These are phyloP conservation scores for Hygrocybe punicea DNA, from an alignment of 768 basidiomycete genomes.

Conservation along the genomic window DNA sequence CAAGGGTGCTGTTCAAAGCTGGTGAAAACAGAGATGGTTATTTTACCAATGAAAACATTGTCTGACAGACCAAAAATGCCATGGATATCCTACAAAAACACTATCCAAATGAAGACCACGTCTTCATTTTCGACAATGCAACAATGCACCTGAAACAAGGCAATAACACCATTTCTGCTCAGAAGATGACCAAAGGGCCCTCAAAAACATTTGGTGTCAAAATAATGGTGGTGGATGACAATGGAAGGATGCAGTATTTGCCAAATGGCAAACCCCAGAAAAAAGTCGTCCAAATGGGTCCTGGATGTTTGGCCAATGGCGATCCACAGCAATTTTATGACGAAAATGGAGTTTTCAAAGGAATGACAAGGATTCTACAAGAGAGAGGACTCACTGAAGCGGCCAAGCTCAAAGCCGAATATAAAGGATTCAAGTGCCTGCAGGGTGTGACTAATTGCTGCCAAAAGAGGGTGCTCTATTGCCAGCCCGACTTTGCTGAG, in stretches of 20 bases:
- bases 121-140: background rate
- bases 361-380: constrained; percentile 3
- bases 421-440: constrained; percentile 11
- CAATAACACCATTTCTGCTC: background rate
- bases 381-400: constrained; percentile 1
- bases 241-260: constrained; percentile 19
- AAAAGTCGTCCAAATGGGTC: constrained; percentile 1
- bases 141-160: background rate
- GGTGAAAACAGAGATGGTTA: constrained; percentile 26
- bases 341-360: constrained; percentile 5
- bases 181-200: constrained; percentile 11
- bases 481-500: constrained; percentile 34
- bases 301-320: background rate
- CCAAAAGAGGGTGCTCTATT: constrained; percentile 25
- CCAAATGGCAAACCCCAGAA: constrained; percentile 19
- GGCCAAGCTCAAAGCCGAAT: background rate
- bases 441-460: constrained; percentile 21
- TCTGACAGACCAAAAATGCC: constrained; percentile 21
- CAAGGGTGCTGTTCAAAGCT: constrained; percentile 21
- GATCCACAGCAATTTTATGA: background rate
- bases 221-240: too few relatives aligned
- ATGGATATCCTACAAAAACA: constrained; percentile 21
- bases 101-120: constrained; percentile 22
- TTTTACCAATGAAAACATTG: constrained; percentile 30
- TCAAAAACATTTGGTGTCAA: background rate